Evolutionary conservation across 2,329 filamentous ascomycete genomes (phyloP).

Genomic region (Diaporthe longicolla): DNA sequence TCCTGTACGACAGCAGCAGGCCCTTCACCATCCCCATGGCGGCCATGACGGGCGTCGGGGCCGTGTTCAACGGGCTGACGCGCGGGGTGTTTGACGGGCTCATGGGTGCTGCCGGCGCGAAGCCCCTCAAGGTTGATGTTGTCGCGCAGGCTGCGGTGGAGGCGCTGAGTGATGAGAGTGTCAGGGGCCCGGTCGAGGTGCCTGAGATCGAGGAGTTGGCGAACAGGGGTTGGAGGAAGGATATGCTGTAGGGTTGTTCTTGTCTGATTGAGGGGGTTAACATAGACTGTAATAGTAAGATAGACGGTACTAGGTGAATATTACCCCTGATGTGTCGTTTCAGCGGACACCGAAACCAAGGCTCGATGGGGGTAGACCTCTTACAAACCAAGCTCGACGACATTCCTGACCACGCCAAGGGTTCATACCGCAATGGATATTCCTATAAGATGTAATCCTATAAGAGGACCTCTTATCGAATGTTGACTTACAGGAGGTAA

Average conservation of each 20-base stretch:
- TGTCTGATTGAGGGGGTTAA: background rate
- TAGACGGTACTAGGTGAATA: background rate
- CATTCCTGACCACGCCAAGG: background rate
- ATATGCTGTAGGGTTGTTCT: conserved; percentile 78
- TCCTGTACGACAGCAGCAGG: conserved; percentile 89
- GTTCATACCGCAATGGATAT: no score
- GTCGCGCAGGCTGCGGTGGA: conserved; percentile 94
- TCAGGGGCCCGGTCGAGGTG: conserved; percentile 83
- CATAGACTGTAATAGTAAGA: conserved; percentile 30
- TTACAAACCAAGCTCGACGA: background rate
- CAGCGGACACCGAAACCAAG: background rate
- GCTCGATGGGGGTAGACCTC: no score
- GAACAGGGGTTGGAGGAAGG: conserved; percentile 87
- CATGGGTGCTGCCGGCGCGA: conserved; percentile 86
- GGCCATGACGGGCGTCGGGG: conserved; percentile 79
- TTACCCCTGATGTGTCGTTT: background rate
- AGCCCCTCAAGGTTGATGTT: conserved; percentile 88
- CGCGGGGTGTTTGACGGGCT: conserved; percentile 82
- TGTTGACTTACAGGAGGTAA: no score
- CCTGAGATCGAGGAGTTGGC: conserved; percentile 86
- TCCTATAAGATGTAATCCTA: no score
- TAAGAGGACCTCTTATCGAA: no score
- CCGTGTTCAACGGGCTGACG: conserved; percentile 81
- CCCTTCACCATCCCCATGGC: conserved; percentile 89
- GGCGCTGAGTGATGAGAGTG: conserved; percentile 80